phyloP scores from a whole-genome alignment of 192 early-diverging fungal genomes.

The Rhizoclosmatium globosum region DNA sequence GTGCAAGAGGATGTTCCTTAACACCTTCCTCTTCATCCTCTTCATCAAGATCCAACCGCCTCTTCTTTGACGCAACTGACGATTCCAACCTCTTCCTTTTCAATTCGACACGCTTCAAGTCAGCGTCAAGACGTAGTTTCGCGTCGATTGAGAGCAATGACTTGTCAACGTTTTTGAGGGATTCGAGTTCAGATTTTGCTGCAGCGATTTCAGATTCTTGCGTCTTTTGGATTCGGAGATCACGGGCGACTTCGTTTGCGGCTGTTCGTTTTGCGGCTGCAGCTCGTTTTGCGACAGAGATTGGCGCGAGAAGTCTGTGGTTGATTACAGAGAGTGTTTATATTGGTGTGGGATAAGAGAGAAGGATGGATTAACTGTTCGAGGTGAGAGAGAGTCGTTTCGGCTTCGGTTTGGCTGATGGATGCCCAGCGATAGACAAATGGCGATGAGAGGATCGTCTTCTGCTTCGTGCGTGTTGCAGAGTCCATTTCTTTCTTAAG shows the following conservation, averaged over 20 bases:
- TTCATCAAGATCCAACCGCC: neutral
- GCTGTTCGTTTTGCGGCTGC: neutral
- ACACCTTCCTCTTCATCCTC: neutral
- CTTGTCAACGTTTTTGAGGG: neutral
- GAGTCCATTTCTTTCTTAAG: no score
- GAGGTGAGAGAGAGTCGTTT: neutral
- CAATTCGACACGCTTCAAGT: neutral
- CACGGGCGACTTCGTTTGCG: neutral
- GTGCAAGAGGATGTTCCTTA: neutral
- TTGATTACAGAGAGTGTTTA: neutral
- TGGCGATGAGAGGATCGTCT: conserved; percentile 7
- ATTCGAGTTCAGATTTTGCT: neutral
- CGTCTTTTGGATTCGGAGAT: neutral
- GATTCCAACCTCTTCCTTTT: neutral
- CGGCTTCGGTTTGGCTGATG: neutral
- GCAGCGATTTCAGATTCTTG: neutral
- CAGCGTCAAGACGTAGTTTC: neutral
- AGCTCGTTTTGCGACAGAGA: neutral
- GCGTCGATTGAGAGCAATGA: neutral
- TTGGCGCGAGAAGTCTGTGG: neutral
- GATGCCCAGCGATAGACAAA: conserved; percentile 3
- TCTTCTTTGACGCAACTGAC: neutral
- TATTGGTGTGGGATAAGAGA: neutral
- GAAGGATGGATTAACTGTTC: neutral
- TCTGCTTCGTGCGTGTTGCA: neutral